Base-by-base conservation (phyloP, 495 filamentous ascomycete species). In the Tetracladium marchalianum region DNA sequence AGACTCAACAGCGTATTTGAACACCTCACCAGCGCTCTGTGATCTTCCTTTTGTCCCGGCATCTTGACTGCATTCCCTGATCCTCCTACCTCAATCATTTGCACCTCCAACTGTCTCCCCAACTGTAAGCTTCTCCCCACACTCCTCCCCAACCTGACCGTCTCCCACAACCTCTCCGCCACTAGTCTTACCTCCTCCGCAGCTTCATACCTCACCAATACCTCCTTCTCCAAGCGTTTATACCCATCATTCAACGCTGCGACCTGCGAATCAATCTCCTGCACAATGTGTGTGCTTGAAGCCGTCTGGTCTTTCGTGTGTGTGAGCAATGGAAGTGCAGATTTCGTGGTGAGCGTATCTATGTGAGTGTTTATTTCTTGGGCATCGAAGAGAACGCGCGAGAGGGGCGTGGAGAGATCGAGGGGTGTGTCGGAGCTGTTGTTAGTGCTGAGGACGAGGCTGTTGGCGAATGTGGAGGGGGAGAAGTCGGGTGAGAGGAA, bases 281-380 rank as follows among this genome's bases (percentile, higher is more conserved):
- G 64, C 47, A 93, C 70, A 52, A 97, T 80, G 42, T 68, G 71
- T 12, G 71, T 63, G 35, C 80, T 82, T 0, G 88, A 80, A 16
- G 75, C 71, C 34, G 79, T 78, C 52, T 90, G 84, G 39, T 73
- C 68, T 49, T 77, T 71, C 19, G 87, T 92, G 65, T 94, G 75
- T 13, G 78, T 69, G 19, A 97, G 75, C n/a, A 97, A 70, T 0
- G 88, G 85, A 6, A 90, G 69, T 11, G 93, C 85, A 39, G 84
- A 84, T 54, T 81, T 79, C 39, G 86, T 92, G 37, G 90, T 94
- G 18, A 99, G 75, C 13, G 74, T 72, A 64, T 97, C 83, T 51
- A 97, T 95, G 59, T 95, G 87, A 1, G 88, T 94, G 65, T 97
- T 90, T 49, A 99, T 82, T 62, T 97, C 92, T 62, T 99, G 92